Evolutionary conservation across 208 protist species (phyloP).

Genomic region (Acanthamoeba sp.): DNA sequence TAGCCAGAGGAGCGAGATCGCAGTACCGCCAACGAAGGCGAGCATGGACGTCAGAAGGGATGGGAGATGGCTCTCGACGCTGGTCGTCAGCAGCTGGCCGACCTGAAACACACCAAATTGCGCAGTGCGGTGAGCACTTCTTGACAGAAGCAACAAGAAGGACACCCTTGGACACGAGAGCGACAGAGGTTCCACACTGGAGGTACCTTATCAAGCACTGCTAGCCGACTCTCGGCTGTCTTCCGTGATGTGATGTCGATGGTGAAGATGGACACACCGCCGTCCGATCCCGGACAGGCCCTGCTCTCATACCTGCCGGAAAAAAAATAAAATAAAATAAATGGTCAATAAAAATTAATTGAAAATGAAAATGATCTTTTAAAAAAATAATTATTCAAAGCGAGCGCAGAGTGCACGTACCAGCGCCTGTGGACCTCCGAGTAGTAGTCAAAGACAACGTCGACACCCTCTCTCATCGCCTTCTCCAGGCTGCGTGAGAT

Average conservation of each 20-base stretch:
- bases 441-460: conserved; percentile 55
- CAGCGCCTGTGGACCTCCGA: background rate
- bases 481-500: background rate
- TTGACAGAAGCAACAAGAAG: too few species aligned
- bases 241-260: conserved; percentile 36
- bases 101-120: too few species aligned
- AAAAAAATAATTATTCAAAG: background rate
- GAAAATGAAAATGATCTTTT: too few species aligned
- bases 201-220: background rate
- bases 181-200: background rate
- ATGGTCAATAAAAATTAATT: too few species aligned
- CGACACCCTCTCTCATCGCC: conserved; percentile 37
- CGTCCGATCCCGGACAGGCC: background rate
- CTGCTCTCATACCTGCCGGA: conserved; percentile 17
- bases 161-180: background rate
- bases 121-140: too few species aligned
- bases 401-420: background rate
- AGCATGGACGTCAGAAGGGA: background rate
- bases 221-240: background rate
- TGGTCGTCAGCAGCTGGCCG: background rate
- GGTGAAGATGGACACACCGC: conserved; percentile 1
- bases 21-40: background rate
- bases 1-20: too few species aligned
- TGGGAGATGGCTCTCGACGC: conserved; percentile 21
- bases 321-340: background rate